phyloP scores from a whole-genome alignment of 2,329 filamentous ascomycete genomes.

The Phialophora macrospora region DNA sequence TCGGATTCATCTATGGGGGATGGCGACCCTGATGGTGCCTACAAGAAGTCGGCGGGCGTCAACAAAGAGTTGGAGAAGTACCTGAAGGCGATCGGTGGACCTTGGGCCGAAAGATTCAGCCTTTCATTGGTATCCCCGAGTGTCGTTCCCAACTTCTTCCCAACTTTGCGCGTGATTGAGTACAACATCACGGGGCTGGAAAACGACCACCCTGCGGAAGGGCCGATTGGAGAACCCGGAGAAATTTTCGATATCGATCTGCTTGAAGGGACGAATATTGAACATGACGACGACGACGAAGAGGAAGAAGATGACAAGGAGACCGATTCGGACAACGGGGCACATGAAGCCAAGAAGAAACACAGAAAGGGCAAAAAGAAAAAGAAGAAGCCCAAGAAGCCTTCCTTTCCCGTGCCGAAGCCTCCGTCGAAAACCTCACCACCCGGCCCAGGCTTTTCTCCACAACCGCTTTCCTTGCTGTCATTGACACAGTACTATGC shows the following conservation, averaged over 20 bases:
- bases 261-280: conserved; percentile 7
- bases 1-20: conserved; percentile 20
- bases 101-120: conserved; percentile 83
- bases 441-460: conserved; percentile 88
- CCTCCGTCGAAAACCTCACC: conserved; percentile 72
- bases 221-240: conserved; percentile 29
- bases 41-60: conserved; percentile 45
- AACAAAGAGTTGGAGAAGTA: conserved; percentile 59
- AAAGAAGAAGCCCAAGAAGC: conserved; percentile 60
- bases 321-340: conserved; percentile 38
- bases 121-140: conserved; percentile 81
- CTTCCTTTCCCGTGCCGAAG: conserved; percentile 68
- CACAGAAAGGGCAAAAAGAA: conserved; percentile 52
- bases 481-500: conserved; percentile 91
- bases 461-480: conserved; percentile 77
- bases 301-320: conserved; percentile 41
- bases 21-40: conserved; percentile 23
- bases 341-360: conserved; percentile 53
- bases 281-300: conserved; percentile 40
- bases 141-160: conserved; percentile 90
- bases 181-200: conserved; percentile 88
- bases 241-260: conserved; percentile 4
- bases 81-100: conserved; percentile 73
- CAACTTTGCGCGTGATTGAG: conserved; percentile 84
- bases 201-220: conserved; percentile 42